Percentiles rank a stretch among this genome's conserved stretches.
These are phyloP conservation scores for Alternaria dauci DNA, from an alignment of 2,329 filamentous ascomycete genomes.

Conservation along the genomic window DNA sequence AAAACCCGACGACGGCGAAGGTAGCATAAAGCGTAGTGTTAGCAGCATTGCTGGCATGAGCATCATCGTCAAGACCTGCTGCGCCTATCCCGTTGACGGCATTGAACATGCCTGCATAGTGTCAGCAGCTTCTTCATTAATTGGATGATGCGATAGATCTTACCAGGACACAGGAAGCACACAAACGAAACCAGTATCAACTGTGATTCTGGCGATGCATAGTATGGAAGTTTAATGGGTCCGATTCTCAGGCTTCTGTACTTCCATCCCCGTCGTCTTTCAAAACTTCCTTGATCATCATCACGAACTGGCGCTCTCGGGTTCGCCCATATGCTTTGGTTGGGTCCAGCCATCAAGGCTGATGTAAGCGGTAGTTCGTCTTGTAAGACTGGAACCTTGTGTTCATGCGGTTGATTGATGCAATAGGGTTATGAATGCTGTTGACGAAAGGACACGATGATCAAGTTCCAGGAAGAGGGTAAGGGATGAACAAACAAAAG, in stretches of 20 bases:
- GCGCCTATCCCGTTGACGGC: conserved; percentile 56
- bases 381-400: background rate
- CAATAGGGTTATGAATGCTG: background rate
- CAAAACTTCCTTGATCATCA: conserved; percentile 6
- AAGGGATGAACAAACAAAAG: background rate
- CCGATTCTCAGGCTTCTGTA: conserved; percentile 53
- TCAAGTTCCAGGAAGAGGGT: background rate
- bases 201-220: conserved; percentile 57
- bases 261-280: conserved; percentile 52
- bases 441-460: background rate
- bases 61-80: conserved; percentile 55
- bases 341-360: background rate
- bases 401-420: background rate
- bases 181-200: conserved; percentile 57
- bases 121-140: conserved; percentile 8
- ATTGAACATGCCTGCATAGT: conserved; percentile 55
- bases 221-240: conserved; percentile 52
- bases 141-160: background rate
- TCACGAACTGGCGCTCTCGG: conserved; percentile 1
- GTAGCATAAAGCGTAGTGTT: conserved; percentile 74
- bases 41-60: conserved; percentile 64
- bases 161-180: conserved; percentile 58
- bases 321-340: background rate
- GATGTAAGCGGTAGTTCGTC: background rate
- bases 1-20: conserved; percentile 69